phyloP scores from a whole-genome alignment of 768 basidiomycete genomes.

The Multifurca ochricompacta region DNA sequence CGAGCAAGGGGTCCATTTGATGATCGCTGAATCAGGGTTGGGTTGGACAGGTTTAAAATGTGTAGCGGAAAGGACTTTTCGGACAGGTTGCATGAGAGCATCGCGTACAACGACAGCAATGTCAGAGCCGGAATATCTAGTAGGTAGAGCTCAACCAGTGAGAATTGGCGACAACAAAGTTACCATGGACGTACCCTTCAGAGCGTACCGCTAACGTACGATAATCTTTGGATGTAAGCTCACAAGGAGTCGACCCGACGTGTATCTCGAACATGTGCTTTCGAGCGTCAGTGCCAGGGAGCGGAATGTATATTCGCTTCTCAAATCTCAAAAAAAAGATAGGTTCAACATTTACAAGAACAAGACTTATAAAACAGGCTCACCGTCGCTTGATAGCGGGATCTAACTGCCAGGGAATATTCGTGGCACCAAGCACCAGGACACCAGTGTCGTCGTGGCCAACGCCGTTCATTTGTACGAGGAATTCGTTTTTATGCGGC shows the following conservation, averaged over 20 bases:
- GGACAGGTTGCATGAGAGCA: slow-evolving; percentile 96
- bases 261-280: slow-evolving; percentile 96
- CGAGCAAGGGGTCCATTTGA: slow-evolving; percentile 92
- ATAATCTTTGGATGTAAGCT: slow-evolving; percentile 72
- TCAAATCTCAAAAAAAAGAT: slow-evolving; percentile 59
- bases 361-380: slow-evolving; percentile 21
- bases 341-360: neutral
- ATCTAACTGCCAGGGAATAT: slow-evolving; percentile 97
- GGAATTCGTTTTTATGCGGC: slow-evolving; percentile 94
- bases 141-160: neutral
- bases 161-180: neutral
- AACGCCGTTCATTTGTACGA: slow-evolving; percentile 99
- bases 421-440: slow-evolving; percentile 93
- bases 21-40: slow-evolving; percentile 24
- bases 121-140: slow-evolving; percentile 86
- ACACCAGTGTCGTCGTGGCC: slow-evolving; percentile 97
- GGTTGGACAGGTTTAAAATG: slow-evolving; percentile 70
- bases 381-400: slow-evolving; percentile 94
- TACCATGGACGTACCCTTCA: slow-evolving; percentile 51
- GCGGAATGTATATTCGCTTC: slow-evolving; percentile 96
- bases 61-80: slow-evolving; percentile 91
- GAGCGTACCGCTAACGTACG: slow-evolving; percentile 75
- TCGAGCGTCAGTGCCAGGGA: slow-evolving; percentile 88
- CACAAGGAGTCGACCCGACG: slow-evolving; percentile 85
- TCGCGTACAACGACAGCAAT: slow-evolving; percentile 92